Evolutionary conservation across 306 rosid species (phyloP).

Genomic region (Malus fusca): DNA sequence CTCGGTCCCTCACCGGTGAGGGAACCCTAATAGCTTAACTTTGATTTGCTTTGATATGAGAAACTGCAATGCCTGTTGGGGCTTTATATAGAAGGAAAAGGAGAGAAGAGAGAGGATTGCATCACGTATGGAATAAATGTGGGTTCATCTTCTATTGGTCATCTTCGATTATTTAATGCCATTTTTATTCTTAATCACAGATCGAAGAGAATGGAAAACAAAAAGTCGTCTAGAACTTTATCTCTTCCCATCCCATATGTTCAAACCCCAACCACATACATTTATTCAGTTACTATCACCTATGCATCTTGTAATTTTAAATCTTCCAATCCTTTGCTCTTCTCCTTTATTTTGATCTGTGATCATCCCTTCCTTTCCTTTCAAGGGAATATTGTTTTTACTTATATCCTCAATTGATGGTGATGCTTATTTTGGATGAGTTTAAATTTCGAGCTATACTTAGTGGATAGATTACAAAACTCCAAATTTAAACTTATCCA

Average conservation of each 20-base stretch:
- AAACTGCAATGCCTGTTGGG: slow-evolving; percentile 18
- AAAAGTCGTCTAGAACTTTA: slow-evolving; percentile 34
- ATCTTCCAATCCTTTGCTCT: slow-evolving; percentile 28
- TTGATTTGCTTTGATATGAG: slow-evolving; percentile 1
- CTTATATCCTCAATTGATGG: too few species aligned
- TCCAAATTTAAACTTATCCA: too few species aligned
- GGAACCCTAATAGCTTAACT: not conserved
- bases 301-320: slow-evolving; percentile 57
- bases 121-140: slow-evolving; percentile 59
- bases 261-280: slow-evolving; percentile 24
- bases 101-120: slow-evolving; percentile 17
- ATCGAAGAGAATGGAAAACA: slow-evolving; percentile 33
- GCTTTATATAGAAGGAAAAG: slow-evolving; percentile 48
- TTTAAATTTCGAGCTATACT: too few species aligned
- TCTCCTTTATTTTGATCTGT: slow-evolving; percentile 2
- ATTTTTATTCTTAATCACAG: not conserved
- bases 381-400: too few species aligned
- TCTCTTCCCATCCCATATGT: slow-evolving; percentile 4
- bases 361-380: not conserved
- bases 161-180: slow-evolving; percentile 29
- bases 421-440: too few species aligned
- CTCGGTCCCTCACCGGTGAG: not conserved
- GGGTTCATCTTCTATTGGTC: slow-evolving; percentile 49
- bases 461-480: too few species aligned
- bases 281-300: slow-evolving; percentile 37